Conservation (phyloP, 768 basidiomycete species). For the Mycena rosella region DNA sequence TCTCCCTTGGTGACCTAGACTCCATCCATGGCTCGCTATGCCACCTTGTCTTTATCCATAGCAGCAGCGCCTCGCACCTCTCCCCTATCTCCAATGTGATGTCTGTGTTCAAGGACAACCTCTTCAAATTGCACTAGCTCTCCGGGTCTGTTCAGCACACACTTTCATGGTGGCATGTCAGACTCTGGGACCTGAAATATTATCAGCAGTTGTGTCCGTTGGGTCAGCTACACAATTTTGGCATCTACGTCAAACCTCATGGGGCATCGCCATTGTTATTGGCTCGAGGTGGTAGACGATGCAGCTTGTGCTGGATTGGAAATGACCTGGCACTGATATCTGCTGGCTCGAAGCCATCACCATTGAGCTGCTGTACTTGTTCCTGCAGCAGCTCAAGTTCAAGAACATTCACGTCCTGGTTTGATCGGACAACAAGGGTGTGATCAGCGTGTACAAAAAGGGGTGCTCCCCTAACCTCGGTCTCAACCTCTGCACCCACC, state of each 20-base stretch:
- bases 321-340: neutral
- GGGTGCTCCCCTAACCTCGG: too few relatives aligned
- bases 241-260: constrained; percentile 2
- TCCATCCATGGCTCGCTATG: constrained; percentile 4
- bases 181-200: neutral
- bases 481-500: too few relatives aligned
- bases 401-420: neutral
- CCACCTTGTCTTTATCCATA: constrained; percentile 5
- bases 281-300: neutral
- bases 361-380: constrained; percentile 4
- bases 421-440: constrained; percentile 10
- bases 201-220: neutral
- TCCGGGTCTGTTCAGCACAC: neutral
- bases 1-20: constrained; percentile 5
- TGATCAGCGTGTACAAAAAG: constrained; percentile 10
- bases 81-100: constrained; percentile 4
- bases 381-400: neutral
- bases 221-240: neutral
- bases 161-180: neutral
- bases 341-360: constrained; percentile 18
- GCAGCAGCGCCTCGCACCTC: neutral
- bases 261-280: constrained; percentile 5
- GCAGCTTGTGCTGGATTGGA: neutral
- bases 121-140: neutral
- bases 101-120: neutral